Conservation (phyloP, 352 stramenopile genomes). For the Pythium pectinolyticum region DNA sequence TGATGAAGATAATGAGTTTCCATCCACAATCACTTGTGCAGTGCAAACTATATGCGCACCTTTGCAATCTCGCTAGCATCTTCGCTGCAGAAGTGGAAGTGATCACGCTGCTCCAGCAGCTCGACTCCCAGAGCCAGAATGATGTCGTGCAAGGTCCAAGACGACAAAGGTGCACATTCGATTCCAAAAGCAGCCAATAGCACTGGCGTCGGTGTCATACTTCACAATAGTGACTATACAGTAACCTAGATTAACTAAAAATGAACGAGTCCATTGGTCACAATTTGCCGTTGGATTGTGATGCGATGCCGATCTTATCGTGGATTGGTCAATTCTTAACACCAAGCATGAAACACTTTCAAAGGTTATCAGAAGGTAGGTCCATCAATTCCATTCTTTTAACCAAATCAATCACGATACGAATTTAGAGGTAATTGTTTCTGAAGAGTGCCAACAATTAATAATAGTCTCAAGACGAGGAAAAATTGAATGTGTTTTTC, state of each 20-base stretch:
- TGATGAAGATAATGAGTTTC: no score
- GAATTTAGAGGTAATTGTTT: no score
- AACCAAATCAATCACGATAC: no score
- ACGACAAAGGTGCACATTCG: background rate
- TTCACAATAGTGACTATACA: slow-evolving; percentile 21
- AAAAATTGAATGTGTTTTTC: no score
- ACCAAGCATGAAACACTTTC: no score
- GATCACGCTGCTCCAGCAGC: background rate
- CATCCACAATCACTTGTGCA: background rate
- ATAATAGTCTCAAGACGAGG: no score
- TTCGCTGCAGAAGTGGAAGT: background rate
- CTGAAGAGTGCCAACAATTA: no score
- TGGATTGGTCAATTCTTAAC: slow-evolving; percentile 32
- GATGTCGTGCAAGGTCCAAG: slow-evolving; percentile 14
- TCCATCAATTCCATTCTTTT: no score
- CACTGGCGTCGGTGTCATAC: slow-evolving; percentile 2
- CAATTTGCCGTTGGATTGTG: slow-evolving; percentile 16
- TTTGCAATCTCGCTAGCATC: slow-evolving; percentile 21
- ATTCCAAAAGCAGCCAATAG: slow-evolving; percentile 24
- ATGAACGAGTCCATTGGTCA: background rate
- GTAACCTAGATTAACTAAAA: slow-evolving; percentile 8
- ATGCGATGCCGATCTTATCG: slow-evolving; percentile 26
- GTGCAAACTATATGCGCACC: slow-evolving; percentile 6
- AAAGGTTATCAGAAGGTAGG: no score
- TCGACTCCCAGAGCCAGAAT: slow-evolving; percentile 29